Conservation (phyloP, 1,284 basidiomycete species). For the Peniophora sp. region DNA sequence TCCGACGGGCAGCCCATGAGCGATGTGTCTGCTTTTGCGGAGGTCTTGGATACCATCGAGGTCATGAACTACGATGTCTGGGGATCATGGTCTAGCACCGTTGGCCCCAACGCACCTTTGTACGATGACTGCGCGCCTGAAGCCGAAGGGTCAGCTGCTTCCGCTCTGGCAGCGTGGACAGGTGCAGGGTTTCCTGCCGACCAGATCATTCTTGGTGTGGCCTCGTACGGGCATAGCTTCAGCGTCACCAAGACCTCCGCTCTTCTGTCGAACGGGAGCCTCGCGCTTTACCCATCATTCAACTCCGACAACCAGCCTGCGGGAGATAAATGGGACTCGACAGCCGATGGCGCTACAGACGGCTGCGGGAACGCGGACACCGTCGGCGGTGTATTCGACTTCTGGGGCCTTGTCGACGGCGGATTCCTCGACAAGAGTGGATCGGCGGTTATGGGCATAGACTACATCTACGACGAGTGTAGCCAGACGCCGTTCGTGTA, state of each 20-base stretch:
- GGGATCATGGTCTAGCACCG: conserved; percentile 38
- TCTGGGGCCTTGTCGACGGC: conserved; percentile 31
- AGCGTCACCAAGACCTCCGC: conserved; percentile 26
- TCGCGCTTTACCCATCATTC: conserved; percentile 32
- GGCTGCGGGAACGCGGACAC: conserved; percentile 27
- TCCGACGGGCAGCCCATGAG: conserved; percentile 40
- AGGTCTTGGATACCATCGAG: conserved; percentile 54
- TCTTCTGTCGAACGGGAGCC: conserved; percentile 11
- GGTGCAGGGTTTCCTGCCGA: conserved; percentile 52
- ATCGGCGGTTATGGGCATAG: conserved; percentile 27
- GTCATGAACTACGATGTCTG: conserved; percentile 74
- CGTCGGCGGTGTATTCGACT: conserved; percentile 29
- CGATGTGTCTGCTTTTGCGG: conserved; percentile 52
- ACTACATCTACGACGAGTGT: conserved; percentile 35
- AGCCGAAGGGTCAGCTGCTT: conserved; percentile 54
- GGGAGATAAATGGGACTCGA: conserved; percentile 35
- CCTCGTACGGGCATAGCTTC: conserved; percentile 46
- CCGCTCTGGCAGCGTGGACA: conserved; percentile 56
- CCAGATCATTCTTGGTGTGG: conserved; percentile 61
- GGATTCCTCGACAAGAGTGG: conserved; percentile 32
- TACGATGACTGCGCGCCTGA: conserved; percentile 49
- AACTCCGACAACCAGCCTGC: conserved; percentile 24
- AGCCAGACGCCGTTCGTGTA: conserved; percentile 44
- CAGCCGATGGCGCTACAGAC: conserved; percentile 21
- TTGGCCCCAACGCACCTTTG: conserved; percentile 68